Percentiles rank a stretch among this genome's conserved stretches.
Conservation (phyloP, 441 rosid species). For the Manihot esculenta region DNA sequence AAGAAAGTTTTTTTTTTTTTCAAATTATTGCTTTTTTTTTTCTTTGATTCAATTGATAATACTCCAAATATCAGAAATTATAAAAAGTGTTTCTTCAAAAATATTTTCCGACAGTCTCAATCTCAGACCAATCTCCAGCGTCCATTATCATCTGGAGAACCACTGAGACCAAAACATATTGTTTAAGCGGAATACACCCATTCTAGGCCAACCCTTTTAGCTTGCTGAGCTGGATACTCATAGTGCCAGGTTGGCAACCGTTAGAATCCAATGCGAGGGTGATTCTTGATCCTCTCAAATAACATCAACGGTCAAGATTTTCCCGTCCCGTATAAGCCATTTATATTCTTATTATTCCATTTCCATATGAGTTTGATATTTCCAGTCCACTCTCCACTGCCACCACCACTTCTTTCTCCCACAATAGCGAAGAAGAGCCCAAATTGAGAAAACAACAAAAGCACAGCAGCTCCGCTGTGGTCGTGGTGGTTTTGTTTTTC, state of each 20-base stretch:
- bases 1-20: no score
- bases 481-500: conserved; percentile 15
- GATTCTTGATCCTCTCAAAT: not conserved
- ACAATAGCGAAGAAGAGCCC: not conserved
- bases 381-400: not conserved
- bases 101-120: no score
- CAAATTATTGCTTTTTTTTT: no score
- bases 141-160: no score
- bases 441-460: not conserved
- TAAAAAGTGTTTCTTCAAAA: no score
- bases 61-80: no score
- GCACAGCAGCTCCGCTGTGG: conserved; percentile 19
- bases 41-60: no score
- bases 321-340: not conserved
- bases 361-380: no score
- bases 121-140: no score
- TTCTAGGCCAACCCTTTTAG: no score
- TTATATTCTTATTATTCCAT: not conserved
- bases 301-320: conserved; percentile 32
- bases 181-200: no score
- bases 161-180: no score
- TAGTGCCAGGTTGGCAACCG: conserved; percentile 36
- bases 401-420: not conserved
- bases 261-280: conserved; percentile 28
- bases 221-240: conserved; percentile 19